Evolutionary conservation across 768 basidiomycete species (phyloP).

Genomic region (Filobasidium floriforme): DNA sequence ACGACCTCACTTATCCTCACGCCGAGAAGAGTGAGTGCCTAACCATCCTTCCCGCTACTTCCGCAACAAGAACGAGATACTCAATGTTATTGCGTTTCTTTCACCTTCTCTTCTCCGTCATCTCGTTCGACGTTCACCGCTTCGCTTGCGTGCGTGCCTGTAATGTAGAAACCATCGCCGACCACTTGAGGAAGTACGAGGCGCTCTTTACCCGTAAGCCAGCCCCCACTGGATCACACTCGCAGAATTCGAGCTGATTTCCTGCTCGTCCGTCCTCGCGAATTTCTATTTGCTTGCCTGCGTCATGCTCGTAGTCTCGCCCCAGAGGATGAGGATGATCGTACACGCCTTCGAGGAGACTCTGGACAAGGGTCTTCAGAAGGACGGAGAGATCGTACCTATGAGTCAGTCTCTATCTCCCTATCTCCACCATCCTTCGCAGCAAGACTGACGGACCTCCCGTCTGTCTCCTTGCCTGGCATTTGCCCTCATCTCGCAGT

Average conservation of each 20-base stretch:
- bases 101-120: background rate
- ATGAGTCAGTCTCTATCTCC: conserved; percentile 36
- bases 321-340: conserved; percentile 58
- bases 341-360: conserved; percentile 92
- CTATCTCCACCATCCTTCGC: background rate
- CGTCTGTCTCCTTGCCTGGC: too few relatives aligned
- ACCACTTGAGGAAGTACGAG: conserved; percentile 86
- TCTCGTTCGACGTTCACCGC: too few relatives aligned
- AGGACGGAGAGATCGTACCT: conserved; percentile 68
- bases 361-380: conserved; percentile 74
- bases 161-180: conserved; percentile 64
- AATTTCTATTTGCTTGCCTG: conserved; percentile 2
- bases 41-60: too few relatives aligned
- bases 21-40: conserved; percentile 76
- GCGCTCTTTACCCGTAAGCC: conserved; percentile 56
- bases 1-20: conserved; percentile 69
- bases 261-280: too few relatives aligned
- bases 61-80: too few relatives aligned
- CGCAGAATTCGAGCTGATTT: background rate
- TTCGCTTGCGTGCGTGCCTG: background rate
- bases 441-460: too few relatives aligned
- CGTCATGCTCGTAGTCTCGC: conserved; percentile 26
- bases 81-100: background rate
- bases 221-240: background rate
- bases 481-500: conserved; percentile 53